phyloP scores from a whole-genome alignment of 768 basidiomycete genomes.

The Leccinum uliginosum region DNA sequence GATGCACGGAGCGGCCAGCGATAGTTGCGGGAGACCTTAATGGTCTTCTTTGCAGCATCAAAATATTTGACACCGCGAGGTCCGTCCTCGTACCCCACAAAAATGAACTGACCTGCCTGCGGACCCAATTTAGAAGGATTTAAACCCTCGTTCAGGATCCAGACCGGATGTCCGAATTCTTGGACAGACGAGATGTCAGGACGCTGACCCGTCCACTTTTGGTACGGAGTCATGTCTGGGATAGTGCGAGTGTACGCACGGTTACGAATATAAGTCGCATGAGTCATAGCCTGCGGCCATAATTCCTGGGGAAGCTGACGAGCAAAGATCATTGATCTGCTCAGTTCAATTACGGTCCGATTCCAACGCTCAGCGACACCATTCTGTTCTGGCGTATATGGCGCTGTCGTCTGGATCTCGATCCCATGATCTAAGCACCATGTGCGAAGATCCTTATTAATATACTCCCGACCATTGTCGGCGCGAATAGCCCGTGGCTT shows the following conservation, averaged over 20 bases:
- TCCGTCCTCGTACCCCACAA: not conserved
- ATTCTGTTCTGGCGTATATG: slow-evolving; percentile 36
- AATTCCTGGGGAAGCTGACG: slow-evolving; percentile 9
- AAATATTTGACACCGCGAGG: not conserved
- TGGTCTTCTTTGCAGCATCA: not conserved
- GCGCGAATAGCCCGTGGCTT: slow-evolving; percentile 13
- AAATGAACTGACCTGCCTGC: not conserved
- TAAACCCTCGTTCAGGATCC: not conserved
- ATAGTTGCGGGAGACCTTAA: not conserved
- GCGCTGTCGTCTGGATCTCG: not conserved
- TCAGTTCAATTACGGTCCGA: slow-evolving; percentile 28
- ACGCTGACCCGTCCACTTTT: slow-evolving; percentile 10
- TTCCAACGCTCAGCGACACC: slow-evolving; percentile 37
- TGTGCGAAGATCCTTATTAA: slow-evolving; percentile 18
- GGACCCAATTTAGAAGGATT: not conserved
- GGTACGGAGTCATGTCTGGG: not conserved
- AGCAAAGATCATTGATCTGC: slow-evolving; percentile 29
- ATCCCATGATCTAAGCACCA: slow-evolving; percentile 27
- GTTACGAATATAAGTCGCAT: slow-evolving; percentile 31
- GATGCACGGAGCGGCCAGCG: not conserved
- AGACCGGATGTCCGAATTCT: not conserved
- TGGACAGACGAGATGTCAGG: not conserved
- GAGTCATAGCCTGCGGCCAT: slow-evolving; percentile 14
- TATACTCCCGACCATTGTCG: slow-evolving; percentile 33
- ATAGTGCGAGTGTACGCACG: not conserved